Evolutionary conservation across 148 eudicot species (phyloP).

Genomic region (Euryodendron excelsum): DNA sequence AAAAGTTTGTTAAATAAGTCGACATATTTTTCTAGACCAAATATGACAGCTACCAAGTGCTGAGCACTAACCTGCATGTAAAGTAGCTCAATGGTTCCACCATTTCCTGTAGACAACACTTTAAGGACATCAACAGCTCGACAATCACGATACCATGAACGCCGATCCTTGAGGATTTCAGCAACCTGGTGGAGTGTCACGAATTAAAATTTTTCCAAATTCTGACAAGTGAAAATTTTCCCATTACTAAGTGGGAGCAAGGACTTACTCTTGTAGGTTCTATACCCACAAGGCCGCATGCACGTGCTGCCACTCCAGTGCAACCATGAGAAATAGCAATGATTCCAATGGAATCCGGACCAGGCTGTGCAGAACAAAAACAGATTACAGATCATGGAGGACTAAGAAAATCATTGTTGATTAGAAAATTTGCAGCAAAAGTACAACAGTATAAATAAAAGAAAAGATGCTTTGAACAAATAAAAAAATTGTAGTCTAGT

Average conservation of each 20-base stretch:
- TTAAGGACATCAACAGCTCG: constrained; percentile 56
- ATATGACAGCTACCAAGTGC: background rate
- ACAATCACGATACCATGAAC: constrained; percentile 62
- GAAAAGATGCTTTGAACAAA: background rate
- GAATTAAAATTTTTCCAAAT: background rate
- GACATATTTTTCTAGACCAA: background rate
- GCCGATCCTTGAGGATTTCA: constrained; percentile 67
- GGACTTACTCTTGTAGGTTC: constrained; percentile 59
- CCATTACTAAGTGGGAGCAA: background rate
- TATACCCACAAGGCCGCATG: constrained; percentile 66
- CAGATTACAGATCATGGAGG: background rate
- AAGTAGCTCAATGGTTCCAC: constrained; percentile 61
- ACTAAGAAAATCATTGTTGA: background rate
- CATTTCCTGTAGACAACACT: constrained; percentile 54
- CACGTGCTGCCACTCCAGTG: constrained; percentile 69
- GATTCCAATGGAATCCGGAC: constrained; percentile 89
- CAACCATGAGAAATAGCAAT: constrained; percentile 69
- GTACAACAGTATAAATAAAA: background rate
- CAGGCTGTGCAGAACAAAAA: constrained; percentile 42
- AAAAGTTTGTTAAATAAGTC: background rate
- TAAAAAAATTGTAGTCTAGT: background rate
- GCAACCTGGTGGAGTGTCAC: constrained; percentile 36
- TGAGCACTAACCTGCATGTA: constrained; percentile 53
- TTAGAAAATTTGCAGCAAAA: background rate
- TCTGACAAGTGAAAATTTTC: background rate